These are phyloP conservation scores for Lipomyces japonicus DNA, from an alignment of 805 yeast species.

Conservation along the genomic window DNA sequence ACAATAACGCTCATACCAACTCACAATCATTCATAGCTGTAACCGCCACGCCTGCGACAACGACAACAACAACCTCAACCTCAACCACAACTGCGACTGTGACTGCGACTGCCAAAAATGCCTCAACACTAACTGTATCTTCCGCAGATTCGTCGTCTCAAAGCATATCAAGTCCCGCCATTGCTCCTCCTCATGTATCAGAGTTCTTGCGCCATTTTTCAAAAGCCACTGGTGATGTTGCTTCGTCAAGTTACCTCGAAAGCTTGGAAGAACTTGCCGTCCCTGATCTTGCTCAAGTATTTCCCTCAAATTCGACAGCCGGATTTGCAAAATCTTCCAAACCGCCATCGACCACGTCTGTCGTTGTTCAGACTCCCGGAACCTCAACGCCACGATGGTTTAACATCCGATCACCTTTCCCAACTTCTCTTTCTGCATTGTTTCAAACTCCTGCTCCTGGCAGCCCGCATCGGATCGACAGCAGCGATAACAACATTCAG, in stretches of 20 bases:
- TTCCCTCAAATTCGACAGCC: slow-evolving; percentile 2
- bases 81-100: too few species aligned
- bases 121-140: too few species aligned
- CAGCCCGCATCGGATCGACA: slow-evolving; percentile 3
- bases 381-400: slow-evolving; percentile 20
- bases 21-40: too few species aligned
- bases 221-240: background rate
- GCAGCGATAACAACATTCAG: background rate
- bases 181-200: too few species aligned
- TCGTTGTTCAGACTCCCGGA: slow-evolving; percentile 16
- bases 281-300: slow-evolving; percentile 14
- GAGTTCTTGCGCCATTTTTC: slow-evolving; percentile 3
- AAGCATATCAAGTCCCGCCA: too few species aligned
- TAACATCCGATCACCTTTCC: slow-evolving; percentile 16
- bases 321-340: background rate
- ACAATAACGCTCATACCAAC: too few species aligned
- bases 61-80: too few species aligned
- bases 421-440: slow-evolving; percentile 18
- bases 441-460: slow-evolving; percentile 19
- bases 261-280: slow-evolving; percentile 17
- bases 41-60: too few species aligned
- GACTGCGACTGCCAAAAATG: too few species aligned
- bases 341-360: slow-evolving; percentile 10
- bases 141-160: too few species aligned
- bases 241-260: slow-evolving; percentile 8